Evolutionary conservation across 169 alveolate genomes (phyloP), one percentile per base, ranked within the genome.

Genomic region (Hammondia hammondi): DNA sequence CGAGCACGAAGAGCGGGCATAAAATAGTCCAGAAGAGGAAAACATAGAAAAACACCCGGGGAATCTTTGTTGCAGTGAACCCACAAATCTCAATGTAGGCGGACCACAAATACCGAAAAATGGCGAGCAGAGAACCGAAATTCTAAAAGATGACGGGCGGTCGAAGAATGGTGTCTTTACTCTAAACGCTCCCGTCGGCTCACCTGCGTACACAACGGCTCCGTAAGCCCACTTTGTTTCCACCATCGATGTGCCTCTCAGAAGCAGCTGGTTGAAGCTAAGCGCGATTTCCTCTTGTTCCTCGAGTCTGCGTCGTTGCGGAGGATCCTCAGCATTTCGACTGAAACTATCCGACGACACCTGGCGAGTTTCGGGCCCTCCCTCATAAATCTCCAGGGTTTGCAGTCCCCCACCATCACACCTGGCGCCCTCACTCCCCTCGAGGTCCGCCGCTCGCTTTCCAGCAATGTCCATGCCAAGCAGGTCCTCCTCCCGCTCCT

Each of bases 171-270:
- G 27, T 10, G 14, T 32, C 24, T 35, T 12, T n/a, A 9, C 52
- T 5, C 24, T 21, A 14, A 14, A n/a, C n/a, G 43, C 81, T 71
- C 4, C 81, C 35, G 81, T 24, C 81, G 24, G 35, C 88, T 81
- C 70, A 7, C 99, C 99, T 39, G 99, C 98, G 96, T 98, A 99
- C 24, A 98, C 98, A 43, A 98, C 99, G 24, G 98, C 95, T 29
- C 99, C 99, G 56, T 97, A 92, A 57, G 98, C 97, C 99, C 99
- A 98, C 77, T 97, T 98, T 2, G 99, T 98, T 81, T 98, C 71
- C 39, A 85, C 91, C 77, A 85, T 56, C 24, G 91, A 85, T 21
- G 91, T 85, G 45, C 91, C 91, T 43, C 91, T 32, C 21, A 85
- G 45, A 24, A 85, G 77, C 46, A 85, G 81, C 71, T 85, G 91